Conservation (phyloP, 805 yeast species). For the Wickerhamomyces bisporus region DNA sequence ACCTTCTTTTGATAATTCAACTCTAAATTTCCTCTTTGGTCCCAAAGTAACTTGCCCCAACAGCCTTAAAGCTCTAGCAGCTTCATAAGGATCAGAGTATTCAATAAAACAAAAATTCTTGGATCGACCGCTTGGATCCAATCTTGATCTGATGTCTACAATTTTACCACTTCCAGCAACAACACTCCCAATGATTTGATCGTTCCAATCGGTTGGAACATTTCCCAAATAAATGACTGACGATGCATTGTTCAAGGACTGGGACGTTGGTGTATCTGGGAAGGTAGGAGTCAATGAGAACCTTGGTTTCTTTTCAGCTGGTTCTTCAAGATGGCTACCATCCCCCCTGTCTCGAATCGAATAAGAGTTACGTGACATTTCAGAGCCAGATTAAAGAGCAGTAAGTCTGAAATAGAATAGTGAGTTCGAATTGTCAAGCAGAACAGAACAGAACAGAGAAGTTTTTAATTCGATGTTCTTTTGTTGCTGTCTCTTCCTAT, state of each 20-base stretch:
- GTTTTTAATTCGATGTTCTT: no score
- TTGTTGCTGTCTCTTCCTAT: no score
- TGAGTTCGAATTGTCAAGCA: not conserved
- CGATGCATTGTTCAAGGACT: conserved; percentile 8
- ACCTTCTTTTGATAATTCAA: conserved; percentile 61
- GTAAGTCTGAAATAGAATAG: no score
- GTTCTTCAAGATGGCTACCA: conserved; percentile 3
- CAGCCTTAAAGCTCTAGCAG: conserved; percentile 41
- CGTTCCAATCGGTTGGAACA: conserved; percentile 70
- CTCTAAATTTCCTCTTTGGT: conserved; percentile 41
- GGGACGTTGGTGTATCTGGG: not conserved
- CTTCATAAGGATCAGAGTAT: conserved; percentile 46
- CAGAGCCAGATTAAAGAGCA: no score
- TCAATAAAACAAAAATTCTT: conserved; percentile 69
- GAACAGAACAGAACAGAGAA: no score
- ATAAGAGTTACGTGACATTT: conserved; percentile 16
- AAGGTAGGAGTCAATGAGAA: no score
- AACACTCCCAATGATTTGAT: conserved; percentile 53
- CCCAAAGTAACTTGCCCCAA: conserved; percentile 41
- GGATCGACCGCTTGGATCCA: conserved; percentile 42
- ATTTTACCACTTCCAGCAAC: conserved; percentile 72
- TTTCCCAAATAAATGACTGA: conserved; percentile 54
- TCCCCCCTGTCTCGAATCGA: conserved; percentile 11
- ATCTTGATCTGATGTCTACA: conserved; percentile 49
- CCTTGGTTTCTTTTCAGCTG: conserved; percentile 12